Percentiles rank a stretch among this genome's conserved stretches.
Evolutionary conservation across 2,329 filamentous ascomycete genomes (phyloP).

Genomic region (Aspergillus fumigatus): DNA sequence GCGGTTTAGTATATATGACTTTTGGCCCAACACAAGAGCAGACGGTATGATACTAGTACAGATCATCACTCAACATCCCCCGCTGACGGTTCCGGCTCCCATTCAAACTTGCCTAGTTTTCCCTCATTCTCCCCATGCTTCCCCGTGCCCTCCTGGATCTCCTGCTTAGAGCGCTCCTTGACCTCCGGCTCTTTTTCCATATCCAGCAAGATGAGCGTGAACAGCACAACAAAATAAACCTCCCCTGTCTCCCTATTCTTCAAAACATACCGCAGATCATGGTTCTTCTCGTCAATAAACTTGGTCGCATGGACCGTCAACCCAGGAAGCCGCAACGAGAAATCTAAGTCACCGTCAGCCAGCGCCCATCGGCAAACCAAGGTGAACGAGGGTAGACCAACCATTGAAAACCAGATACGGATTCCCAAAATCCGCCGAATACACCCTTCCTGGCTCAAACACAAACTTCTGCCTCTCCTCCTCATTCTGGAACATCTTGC

Average conservation of each 20-base stretch:
- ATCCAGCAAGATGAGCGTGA: conserved; percentile 60
- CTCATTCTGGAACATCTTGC: conserved; percentile 58
- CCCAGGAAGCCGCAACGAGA: conserved; percentile 36
- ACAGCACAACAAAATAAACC: conserved; percentile 75
- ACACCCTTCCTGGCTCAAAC: conserved; percentile 59
- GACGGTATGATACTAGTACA: background rate
- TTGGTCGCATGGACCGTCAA: conserved; percentile 33
- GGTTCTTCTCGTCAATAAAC: conserved; percentile 62
- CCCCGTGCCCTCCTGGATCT: conserved; percentile 1
- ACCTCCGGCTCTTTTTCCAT: conserved; percentile 16
- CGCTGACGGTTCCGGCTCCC: conserved; percentile 15
- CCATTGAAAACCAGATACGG: conserved; percentile 84
- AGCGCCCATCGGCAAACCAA: background rate
- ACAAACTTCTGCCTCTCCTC: conserved; percentile 52
- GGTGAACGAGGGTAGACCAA: conserved; percentile 23
- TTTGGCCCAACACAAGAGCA: background rate
- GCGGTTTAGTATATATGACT: background rate
- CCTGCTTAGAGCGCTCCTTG: conserved; percentile 8
- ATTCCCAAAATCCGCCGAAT: conserved; percentile 77
- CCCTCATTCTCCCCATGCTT: conserved; percentile 2
- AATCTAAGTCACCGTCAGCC: conserved; percentile 20
- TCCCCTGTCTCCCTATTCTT: conserved; percentile 71
- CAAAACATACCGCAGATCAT: conserved; percentile 85
- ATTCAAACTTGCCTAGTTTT: conserved; percentile 21
- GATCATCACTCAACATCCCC: conserved; percentile 18